Conservation (phyloP, 306 rosid species). For the Acacia confusa region DNA sequence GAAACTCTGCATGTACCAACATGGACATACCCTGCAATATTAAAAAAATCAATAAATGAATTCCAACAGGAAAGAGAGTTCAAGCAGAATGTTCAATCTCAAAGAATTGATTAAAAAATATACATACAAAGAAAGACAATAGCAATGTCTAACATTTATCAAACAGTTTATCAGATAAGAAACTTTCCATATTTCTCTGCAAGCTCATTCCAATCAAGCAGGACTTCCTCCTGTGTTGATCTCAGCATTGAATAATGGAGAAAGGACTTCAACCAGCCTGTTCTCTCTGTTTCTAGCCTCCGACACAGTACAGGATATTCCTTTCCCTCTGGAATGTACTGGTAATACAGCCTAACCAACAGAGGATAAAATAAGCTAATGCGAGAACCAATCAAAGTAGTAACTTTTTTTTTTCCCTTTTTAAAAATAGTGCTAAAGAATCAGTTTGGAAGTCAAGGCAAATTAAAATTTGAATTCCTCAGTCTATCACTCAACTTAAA, state of each 20-base stretch:
- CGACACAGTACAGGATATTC: conserved; percentile 88
- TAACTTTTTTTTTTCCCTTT: not conserved
- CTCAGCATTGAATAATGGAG: conserved; percentile 36
- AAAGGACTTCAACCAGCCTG: conserved; percentile 48
- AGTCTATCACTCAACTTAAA: not conserved
- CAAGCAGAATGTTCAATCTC: not conserved
- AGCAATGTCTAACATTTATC: not conserved
- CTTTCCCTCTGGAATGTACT: conserved; percentile 86
- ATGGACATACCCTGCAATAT: conserved; percentile 81
- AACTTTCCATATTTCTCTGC: conserved; percentile 72
- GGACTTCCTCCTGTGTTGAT: conserved; percentile 50
- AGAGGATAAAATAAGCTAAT: not conserved
- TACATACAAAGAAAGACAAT: not conserved
- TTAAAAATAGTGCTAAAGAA: not conserved
- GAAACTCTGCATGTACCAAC: conserved; percentile 90
- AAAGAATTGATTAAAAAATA: conserved; percentile 1
- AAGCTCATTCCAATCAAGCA: conserved; percentile 93
- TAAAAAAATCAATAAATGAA: conserved; percentile 16
- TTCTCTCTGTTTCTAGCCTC: conserved; percentile 40
- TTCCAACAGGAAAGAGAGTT: conserved; percentile 3
- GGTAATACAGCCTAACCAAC: conserved; percentile 79
- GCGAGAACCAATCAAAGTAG: conserved; percentile 9
- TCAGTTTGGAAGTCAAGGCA: not conserved
- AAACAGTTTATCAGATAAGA: conserved; percentile 14
- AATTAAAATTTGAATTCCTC: not conserved